Conservation (phyloP, 345 rosid genomes). For the Streptanthus diversifolius region DNA sequence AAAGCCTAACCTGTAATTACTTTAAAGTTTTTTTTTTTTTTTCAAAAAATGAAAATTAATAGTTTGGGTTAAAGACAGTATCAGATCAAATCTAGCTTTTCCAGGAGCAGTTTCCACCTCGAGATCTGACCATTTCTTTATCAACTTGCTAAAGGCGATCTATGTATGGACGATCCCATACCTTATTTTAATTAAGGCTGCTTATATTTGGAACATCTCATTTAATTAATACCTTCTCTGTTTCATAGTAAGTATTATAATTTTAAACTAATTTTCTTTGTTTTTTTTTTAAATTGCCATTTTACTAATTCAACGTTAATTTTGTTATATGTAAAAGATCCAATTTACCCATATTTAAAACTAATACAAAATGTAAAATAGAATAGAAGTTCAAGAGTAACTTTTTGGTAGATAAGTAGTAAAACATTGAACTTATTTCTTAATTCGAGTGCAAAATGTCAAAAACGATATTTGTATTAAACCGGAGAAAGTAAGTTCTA, state of each 20-base stretch:
- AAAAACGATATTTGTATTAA: background rate
- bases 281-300: background rate
- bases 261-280: too few species aligned
- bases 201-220: conserved; percentile 2
- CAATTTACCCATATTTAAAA: background rate
- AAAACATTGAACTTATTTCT: background rate
- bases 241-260: background rate
- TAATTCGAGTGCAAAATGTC: background rate
- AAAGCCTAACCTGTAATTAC: conserved; percentile 25
- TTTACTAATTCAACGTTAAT: background rate
- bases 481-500: background rate
- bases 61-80: conserved; percentile 26
- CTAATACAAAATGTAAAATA: background rate
- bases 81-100: conserved; percentile 37
- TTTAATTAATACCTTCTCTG: background rate
- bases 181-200: conserved; percentile 5
- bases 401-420: background rate
- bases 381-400: background rate
- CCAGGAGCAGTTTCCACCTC: conserved; percentile 27
- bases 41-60: conserved; percentile 4
- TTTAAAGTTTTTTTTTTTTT: background rate
- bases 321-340: background rate
- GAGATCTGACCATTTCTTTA: conserved; percentile 35
- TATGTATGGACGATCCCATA: conserved; percentile 16
- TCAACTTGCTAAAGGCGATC: conserved; percentile 33